A percentile compares a stretch with the other conserved stretches of the same genome.
These are phyloP conservation scores for Scedosporium minutisporum DNA, from an alignment of 2,329 filamentous ascomycete species.

Conservation along the genomic window DNA sequence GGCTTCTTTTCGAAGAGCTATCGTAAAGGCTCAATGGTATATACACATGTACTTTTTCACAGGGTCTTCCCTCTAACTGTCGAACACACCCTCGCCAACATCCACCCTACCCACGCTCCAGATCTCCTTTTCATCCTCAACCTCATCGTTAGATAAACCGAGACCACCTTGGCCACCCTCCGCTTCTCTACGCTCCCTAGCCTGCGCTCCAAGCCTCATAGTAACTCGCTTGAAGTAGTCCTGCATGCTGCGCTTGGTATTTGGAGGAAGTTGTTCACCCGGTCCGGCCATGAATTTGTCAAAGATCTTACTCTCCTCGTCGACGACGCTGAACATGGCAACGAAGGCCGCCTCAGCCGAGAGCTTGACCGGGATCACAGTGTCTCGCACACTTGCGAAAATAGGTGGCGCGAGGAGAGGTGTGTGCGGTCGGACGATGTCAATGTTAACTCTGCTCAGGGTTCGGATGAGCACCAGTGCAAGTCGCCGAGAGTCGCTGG, in stretches of 20 bases:
- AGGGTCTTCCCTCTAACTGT: neutral
- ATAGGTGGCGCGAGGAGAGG: slow-evolving; percentile 70
- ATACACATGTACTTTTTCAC: neutral
- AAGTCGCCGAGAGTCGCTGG: slow-evolving; percentile 75
- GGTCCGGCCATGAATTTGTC: slow-evolving; percentile 77
- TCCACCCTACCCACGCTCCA: slow-evolving; percentile 93
- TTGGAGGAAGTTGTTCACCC: slow-evolving; percentile 51
- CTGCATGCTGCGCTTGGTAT: slow-evolving; percentile 77
- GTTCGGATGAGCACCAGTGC: slow-evolving; percentile 83
- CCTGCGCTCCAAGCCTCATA: slow-evolving; percentile 73
- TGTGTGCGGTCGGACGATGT: slow-evolving; percentile 74
- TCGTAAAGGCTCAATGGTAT: neutral
- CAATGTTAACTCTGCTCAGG: slow-evolving; percentile 66
- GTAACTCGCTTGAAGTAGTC: slow-evolving; percentile 97
- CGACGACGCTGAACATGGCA: slow-evolving; percentile 79
- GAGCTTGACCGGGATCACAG: slow-evolving; percentile 89
- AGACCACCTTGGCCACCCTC: slow-evolving; percentile 82
- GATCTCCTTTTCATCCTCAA: slow-evolving; percentile 89
- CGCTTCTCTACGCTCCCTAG: slow-evolving; percentile 79
- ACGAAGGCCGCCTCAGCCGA: slow-evolving; percentile 92
- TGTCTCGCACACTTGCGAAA: slow-evolving; percentile 82
- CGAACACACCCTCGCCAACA: slow-evolving; percentile 28
- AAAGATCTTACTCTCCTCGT: slow-evolving; percentile 77
- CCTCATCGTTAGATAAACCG: slow-evolving; percentile 80
- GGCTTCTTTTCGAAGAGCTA: neutral